phyloP scores from a whole-genome alignment of 225 moss, liverwort and hornwort species.

The Pseudisothecium myosuroides region DNA sequence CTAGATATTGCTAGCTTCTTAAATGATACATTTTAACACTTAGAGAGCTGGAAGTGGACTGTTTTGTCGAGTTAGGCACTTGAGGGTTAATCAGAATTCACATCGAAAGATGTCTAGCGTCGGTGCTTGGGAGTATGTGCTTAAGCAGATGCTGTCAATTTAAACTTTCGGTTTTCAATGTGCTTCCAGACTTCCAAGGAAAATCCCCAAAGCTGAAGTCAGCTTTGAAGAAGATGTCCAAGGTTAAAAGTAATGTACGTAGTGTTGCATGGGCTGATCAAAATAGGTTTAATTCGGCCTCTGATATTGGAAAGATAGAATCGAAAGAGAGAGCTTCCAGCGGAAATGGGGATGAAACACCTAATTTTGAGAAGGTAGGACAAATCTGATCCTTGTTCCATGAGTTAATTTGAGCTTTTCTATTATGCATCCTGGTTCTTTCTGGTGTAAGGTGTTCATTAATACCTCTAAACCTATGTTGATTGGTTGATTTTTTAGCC shows the following conservation, averaged over 20 bases:
- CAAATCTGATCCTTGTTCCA: not conserved
- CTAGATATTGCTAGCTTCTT: not conserved
- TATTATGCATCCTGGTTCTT: not conserved
- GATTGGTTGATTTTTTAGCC: not conserved
- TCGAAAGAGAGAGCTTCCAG: not conserved
- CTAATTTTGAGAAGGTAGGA: not conserved
- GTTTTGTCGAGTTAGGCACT: not conserved
- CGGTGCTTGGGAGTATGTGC: not conserved
- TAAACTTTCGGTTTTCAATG: not conserved
- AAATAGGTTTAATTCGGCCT: not conserved
- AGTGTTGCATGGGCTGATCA: conserved; percentile 77
- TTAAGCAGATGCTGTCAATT: not conserved
- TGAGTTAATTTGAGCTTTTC: not conserved
- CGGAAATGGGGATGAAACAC: not conserved
- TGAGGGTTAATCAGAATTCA: not conserved
- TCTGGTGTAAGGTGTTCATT: not conserved
- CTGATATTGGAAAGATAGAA: not conserved
- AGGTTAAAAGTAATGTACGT: conserved; percentile 11
- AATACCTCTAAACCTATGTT: not conserved
- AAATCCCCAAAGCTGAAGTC: conserved; percentile 33
- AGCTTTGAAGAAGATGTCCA: conserved; percentile 53
- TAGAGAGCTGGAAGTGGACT: not conserved
- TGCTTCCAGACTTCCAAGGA: conserved; percentile 17
- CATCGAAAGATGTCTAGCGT: not conserved
- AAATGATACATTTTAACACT: not conserved